phyloP scores from a whole-genome alignment of 1,139 yeast species.

The Blastobotrys indianensis region DNA sequence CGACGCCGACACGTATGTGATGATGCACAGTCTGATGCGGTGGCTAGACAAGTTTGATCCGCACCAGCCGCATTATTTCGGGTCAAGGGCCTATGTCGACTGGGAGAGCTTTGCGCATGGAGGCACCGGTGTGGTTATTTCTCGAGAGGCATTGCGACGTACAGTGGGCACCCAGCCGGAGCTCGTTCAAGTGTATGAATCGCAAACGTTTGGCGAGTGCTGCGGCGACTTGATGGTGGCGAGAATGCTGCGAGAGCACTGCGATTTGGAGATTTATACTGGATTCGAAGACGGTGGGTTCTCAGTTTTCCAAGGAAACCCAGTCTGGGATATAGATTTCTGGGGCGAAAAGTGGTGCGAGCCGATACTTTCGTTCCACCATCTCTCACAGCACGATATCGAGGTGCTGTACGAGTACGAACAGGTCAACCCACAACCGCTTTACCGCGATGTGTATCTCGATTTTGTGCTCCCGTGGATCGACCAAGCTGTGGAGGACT shows the following conservation, averaged over 20 bases:
- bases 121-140: slow-evolving; percentile 35
- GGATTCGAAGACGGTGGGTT: not conserved
- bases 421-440: slow-evolving; percentile 19
- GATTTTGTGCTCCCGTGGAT: slow-evolving; percentile 33
- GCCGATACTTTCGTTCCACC: slow-evolving; percentile 35
- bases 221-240: slow-evolving; percentile 36
- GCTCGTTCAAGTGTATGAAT: slow-evolving; percentile 24
- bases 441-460: slow-evolving; percentile 31
- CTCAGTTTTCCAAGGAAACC: slow-evolving; percentile 31
- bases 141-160: slow-evolving; percentile 28
- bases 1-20: slow-evolving; percentile 35
- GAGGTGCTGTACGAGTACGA: slow-evolving; percentile 36
- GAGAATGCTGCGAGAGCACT: slow-evolving; percentile 23
- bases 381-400: slow-evolving; percentile 30
- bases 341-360: slow-evolving; percentile 28
- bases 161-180: slow-evolving; percentile 27
- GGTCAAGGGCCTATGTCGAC: slow-evolving; percentile 25
- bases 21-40: slow-evolving; percentile 27
- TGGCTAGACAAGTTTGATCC: slow-evolving; percentile 26
- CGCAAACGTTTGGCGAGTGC: slow-evolving; percentile 24
- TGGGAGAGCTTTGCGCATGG: slow-evolving; percentile 35
- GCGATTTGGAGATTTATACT: not conserved
- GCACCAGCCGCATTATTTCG: slow-evolving; percentile 28
- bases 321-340: slow-evolving; percentile 19
- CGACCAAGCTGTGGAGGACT: slow-evolving; percentile 21